phyloP scores from a whole-genome alignment of 2,329 filamentous ascomycete genomes.

The Trichocomaceae sp. region DNA sequence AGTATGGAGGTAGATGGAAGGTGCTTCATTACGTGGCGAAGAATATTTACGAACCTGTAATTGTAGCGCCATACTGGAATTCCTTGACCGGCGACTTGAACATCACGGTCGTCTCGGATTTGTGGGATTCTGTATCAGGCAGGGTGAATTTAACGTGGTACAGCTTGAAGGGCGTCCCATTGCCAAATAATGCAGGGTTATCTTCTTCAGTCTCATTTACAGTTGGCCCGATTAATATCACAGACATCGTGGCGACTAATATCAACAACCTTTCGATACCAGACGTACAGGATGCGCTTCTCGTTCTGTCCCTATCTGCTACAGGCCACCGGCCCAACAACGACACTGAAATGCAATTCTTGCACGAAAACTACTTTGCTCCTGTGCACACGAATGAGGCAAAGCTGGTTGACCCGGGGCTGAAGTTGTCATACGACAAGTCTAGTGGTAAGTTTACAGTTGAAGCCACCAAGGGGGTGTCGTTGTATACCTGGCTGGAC shows the following conservation, averaged over 20 bases:
- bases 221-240: slow-evolving; percentile 49
- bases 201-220: slow-evolving; percentile 32
- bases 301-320: slow-evolving; percentile 42
- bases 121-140: slow-evolving; percentile 47
- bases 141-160: slow-evolving; percentile 47
- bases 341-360: slow-evolving; percentile 33
- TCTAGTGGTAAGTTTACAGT: slow-evolving; percentile 39
- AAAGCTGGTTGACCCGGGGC: slow-evolving; percentile 43
- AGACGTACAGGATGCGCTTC: slow-evolving; percentile 33
- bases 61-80: slow-evolving; percentile 54
- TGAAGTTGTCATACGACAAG: slow-evolving; percentile 34
- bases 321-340: slow-evolving; percentile 44
- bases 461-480: slow-evolving; percentile 43
- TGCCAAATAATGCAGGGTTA: slow-evolving; percentile 33
- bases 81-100: slow-evolving; percentile 44
- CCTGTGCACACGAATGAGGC: slow-evolving; percentile 42
- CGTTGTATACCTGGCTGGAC: slow-evolving; percentile 52
- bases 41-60: slow-evolving; percentile 53
- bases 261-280: slow-evolving; percentile 29
- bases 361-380: slow-evolving; percentile 48
- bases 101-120: slow-evolving; percentile 52
- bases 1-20: slow-evolving; percentile 59
- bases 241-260: slow-evolving; percentile 39
- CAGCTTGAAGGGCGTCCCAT: slow-evolving; percentile 41
- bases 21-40: slow-evolving; percentile 53